These are phyloP conservation scores for Neofusicoccum parvum DNA, from an alignment of 2,329 filamentous ascomycete genomes.

Conservation along the genomic window DNA sequence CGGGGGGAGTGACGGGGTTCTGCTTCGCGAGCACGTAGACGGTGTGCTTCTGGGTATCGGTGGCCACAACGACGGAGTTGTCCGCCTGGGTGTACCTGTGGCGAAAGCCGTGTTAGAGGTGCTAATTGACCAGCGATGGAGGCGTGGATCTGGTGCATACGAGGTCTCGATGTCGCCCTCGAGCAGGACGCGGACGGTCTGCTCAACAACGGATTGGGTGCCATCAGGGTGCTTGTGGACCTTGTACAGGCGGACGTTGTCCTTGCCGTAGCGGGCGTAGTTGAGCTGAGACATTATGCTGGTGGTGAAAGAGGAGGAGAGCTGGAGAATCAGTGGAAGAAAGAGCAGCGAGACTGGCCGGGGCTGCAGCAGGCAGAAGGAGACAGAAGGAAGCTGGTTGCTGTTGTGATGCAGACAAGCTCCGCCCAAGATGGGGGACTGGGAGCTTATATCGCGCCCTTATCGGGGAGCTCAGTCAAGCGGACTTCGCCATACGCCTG, in stretches of 20 bases:
- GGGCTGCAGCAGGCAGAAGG: background rate
- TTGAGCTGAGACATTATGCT: conserved; percentile 48
- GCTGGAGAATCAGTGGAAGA: background rate
- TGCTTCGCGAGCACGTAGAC: conserved; percentile 90
- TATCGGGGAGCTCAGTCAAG: conserved; percentile 14
- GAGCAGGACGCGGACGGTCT: conserved; percentile 90
- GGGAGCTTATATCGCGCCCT: conserved; percentile 17
- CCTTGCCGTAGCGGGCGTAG: conserved; percentile 81
- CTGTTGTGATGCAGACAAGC: background rate
- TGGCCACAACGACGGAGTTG: conserved; percentile 93
- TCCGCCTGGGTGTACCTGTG: conserved; percentile 86
- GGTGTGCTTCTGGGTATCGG: conserved; percentile 96
- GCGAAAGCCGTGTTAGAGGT: conserved; percentile 21
- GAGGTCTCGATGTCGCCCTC: conserved; percentile 89
- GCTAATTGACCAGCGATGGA: background rate
- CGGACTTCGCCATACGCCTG: conserved; percentile 22
- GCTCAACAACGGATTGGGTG: conserved; percentile 84
- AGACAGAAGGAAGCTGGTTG: background rate
- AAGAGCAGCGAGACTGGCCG: background rate
- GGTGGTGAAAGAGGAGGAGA: background rate
- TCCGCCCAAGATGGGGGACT: background rate
- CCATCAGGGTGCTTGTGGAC: conserved; percentile 80
- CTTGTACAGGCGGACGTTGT: conserved; percentile 98
- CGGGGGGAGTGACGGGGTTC: conserved; percentile 86
- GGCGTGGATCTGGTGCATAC: conserved; percentile 49